Evolutionary conservation across 345 rosid genomes (phyloP).

Genomic region (Citrus unshiu): DNA sequence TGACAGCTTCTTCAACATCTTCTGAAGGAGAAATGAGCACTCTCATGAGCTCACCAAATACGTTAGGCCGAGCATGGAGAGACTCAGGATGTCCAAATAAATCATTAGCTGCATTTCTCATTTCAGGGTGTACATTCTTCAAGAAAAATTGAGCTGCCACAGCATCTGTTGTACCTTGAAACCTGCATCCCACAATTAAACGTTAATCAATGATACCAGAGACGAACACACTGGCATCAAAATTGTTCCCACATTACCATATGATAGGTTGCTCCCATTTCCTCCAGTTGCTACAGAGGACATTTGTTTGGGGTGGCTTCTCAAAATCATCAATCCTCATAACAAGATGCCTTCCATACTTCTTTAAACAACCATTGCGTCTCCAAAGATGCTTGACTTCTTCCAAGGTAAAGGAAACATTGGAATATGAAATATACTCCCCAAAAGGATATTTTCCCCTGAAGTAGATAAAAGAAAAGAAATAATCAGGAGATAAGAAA

Average conservation of each 20-base stretch:
- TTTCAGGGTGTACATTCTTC: slow-evolving; percentile 76
- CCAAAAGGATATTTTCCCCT: slow-evolving; percentile 94
- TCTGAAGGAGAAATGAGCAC: slow-evolving; percentile 73
- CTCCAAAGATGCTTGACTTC: slow-evolving; percentile 97
- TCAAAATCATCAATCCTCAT: slow-evolving; percentile 93
- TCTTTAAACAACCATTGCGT: slow-evolving; percentile 62
- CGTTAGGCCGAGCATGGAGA: slow-evolving; percentile 61
- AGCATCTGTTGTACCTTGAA: slow-evolving; percentile 94
- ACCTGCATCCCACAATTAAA: slow-evolving; percentile 47
- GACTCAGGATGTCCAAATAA: slow-evolving; percentile 67
- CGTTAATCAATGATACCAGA: not conserved
- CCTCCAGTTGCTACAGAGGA: slow-evolving; percentile 90
- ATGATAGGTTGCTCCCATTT: slow-evolving; percentile 82
- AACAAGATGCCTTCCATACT: slow-evolving; percentile 56
- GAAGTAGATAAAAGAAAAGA: slow-evolving; percentile 20
- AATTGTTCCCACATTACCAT: slow-evolving; percentile 49
- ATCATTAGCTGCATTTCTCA: slow-evolving; percentile 69
- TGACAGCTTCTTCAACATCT: slow-evolving; percentile 74
- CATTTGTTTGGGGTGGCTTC: slow-evolving; percentile 75
- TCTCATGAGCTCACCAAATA: slow-evolving; percentile 92
- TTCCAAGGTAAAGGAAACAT: slow-evolving; percentile 56
- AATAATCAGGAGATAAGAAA: slow-evolving; percentile 20
- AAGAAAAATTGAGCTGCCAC: slow-evolving; percentile 89
- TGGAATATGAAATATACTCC: slow-evolving; percentile 81
- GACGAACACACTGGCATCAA: slow-evolving; percentile 3